Base-by-base conservation (phyloP, 2,329 filamentous ascomycete genomes). In the Colletotrichum sp. region DNA sequence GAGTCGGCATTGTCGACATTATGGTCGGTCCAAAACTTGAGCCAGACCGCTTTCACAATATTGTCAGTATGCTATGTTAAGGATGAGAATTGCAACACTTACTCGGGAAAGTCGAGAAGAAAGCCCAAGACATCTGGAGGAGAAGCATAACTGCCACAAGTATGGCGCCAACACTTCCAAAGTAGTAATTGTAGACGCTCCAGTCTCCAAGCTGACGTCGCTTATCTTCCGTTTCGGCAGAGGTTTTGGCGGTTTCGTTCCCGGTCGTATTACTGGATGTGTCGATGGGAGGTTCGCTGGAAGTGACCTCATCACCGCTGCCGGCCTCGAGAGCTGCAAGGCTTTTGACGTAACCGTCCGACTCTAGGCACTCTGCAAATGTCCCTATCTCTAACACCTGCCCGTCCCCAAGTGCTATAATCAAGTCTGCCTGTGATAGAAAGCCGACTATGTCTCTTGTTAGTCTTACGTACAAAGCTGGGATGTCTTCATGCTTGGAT, bases 381-480 rank as follows among this genome's bases (percentile, higher is more conserved):
- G 62, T 78, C 10, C 84, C 85, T 73, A 85, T 82, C 75, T 86
- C 83, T 4, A 77, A 69, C 3, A 86, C 80, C n/a, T 70, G 80
- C 16, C 85, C 84, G 13, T 81, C 77, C 16, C 78, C 74, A 5
- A 87, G 81, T 6, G 80, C 81, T 16, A 86, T 79, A 21, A 86
- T 81, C 36, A 84, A 79, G 68, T 87, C 84, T 26, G 83, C 84
- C 52, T 84, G 81, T 8, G 83, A 80, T 0, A 86, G 72, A 9
- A 78, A 76, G 16, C 78, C 76, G 55, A 75, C 74, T 62, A 3
- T 3, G 24, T 12, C 18, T 26, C 21, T 12, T 16, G 21, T 76
- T 15, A 73, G 28, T 16, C 24, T 52, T 64, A 6, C 16, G 18
- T 32, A 12, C 57, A 30, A 32, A 32, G 9, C 18, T 24, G 15